Evolutionary conservation across 306 rosid genomes (phyloP).

Genomic region (Acacia acuminata): DNA sequence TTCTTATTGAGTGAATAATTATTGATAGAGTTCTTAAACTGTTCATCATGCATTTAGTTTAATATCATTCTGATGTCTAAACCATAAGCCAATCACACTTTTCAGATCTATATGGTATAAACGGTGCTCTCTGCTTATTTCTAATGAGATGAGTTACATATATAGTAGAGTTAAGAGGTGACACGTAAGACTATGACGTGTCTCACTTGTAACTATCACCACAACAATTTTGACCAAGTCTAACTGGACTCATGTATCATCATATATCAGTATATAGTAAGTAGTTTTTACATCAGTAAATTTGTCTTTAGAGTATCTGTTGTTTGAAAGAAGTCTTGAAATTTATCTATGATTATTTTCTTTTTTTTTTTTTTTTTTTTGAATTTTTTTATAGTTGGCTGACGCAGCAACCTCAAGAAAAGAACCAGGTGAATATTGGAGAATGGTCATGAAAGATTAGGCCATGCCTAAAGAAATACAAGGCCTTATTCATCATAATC

Average conservation of each 20-base stretch:
- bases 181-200: too few species aligned
- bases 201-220: too few species aligned
- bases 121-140: too few species aligned
- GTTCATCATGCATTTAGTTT: background rate
- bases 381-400: conserved; percentile 3
- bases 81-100: too few species aligned
- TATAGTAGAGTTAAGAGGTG: too few species aligned
- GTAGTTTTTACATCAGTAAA: background rate
- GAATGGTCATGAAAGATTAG: conserved; percentile 26
- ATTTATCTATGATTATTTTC: background rate
- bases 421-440: conserved; percentile 31
- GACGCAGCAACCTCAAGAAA: conserved; percentile 2
- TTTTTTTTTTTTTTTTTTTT: background rate
- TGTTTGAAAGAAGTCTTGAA: background rate
- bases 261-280: too few species aligned
- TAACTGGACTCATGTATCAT: too few species aligned
- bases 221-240: too few species aligned
- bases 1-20: background rate
- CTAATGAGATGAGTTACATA: too few species aligned
- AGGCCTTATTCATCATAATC: background rate
- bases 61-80: background rate
- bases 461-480: conserved; percentile 10
- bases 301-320: background rate
- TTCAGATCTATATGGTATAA: too few species aligned
- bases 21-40: background rate